Evolutionary conservation across 2,329 filamentous ascomycete species (phyloP).

Genomic region (Colletotrichum sp.): DNA sequence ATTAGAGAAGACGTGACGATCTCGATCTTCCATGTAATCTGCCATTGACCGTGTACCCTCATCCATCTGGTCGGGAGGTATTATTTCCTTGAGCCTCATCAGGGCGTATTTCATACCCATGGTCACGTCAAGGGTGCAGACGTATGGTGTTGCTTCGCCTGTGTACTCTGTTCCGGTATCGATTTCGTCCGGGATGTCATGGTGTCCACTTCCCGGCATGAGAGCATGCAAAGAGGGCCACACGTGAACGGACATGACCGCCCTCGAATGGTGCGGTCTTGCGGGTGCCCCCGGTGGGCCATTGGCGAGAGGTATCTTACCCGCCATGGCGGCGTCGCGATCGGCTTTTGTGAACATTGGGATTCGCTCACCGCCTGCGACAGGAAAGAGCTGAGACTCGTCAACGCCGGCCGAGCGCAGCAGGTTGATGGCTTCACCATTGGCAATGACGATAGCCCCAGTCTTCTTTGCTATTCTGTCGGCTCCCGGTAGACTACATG

Average conservation of each 20-base stretch:
- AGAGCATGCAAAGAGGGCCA: conserved; percentile 28
- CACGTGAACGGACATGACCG: conserved; percentile 21
- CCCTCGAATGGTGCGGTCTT: not conserved
- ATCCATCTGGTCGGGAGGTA: not conserved
- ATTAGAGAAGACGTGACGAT: not conserved
- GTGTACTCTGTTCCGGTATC: not conserved
- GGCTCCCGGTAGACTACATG: conserved; percentile 25
- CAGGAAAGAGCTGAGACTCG: conserved; percentile 25
- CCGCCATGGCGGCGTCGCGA: not conserved
- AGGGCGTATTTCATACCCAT: not conserved
- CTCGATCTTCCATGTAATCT: not conserved
- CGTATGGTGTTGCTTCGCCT: not conserved
- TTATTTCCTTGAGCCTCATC: not conserved
- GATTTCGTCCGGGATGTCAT: not conserved
- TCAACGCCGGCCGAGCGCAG: conserved; percentile 25
- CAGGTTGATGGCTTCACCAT: conserved; percentile 27
- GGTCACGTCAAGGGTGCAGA: not conserved
- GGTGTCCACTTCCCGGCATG: conserved; percentile 18
- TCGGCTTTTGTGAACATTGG: conserved; percentile 23
- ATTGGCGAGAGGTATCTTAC: not conserved
- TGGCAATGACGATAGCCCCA: conserved; percentile 26
- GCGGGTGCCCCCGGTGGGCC: not conserved
- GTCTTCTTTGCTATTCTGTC: conserved; percentile 28
- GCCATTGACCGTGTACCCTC: not conserved
- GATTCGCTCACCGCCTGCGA: conserved; percentile 26